phyloP scores from a whole-genome alignment of 129 eudicot species.

The Centrapalus pauciflorus region DNA sequence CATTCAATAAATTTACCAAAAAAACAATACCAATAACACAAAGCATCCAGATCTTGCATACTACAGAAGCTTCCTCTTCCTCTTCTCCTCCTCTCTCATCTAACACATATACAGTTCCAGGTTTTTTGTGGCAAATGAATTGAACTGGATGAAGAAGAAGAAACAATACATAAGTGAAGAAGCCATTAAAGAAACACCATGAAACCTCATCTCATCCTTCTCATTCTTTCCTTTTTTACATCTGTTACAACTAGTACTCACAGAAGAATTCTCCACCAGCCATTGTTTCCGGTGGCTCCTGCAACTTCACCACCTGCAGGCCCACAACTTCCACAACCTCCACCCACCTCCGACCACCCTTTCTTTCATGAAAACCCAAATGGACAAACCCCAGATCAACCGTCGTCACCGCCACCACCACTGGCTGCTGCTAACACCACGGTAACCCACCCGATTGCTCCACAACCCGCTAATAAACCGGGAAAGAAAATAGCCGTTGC shows the following conservation, averaged over 20 bases:
- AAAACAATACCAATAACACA: constrained; percentile 19
- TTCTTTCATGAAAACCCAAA: constrained; percentile 74
- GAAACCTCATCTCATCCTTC: constrained; percentile 9
- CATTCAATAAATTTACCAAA: constrained; percentile 8
- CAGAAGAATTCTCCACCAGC: constrained; percentile 89
- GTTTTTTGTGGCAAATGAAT: background rate
- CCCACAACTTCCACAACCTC: constrained; percentile 33
- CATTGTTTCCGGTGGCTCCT: constrained; percentile 64
- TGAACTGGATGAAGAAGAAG: constrained; percentile 43
- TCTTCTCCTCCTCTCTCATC: constrained; percentile 18
- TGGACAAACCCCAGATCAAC: constrained; percentile 44
- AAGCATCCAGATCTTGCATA: constrained; percentile 68
- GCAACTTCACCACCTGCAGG: constrained; percentile 63
- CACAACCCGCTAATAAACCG: constrained; percentile 47
- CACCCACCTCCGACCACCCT: constrained; percentile 55
- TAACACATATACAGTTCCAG: constrained; percentile 11
- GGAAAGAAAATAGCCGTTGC: constrained; percentile 74
- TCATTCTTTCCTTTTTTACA: constrained; percentile 17
- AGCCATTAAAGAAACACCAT: constrained; percentile 27
- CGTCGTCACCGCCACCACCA: constrained; percentile 32
- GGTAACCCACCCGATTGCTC: constrained; percentile 44
- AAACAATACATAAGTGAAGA: constrained; percentile 25
- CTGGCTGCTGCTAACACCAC: constrained; percentile 9
- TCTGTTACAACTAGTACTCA: constrained; percentile 14
- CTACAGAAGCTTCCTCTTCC: constrained; percentile 57